Evolutionary conservation across 768 basidiomycete genomes (phyloP), one percentile per base, ranked within the genome.

Genomic region (Lentinula raphanica): DNA sequence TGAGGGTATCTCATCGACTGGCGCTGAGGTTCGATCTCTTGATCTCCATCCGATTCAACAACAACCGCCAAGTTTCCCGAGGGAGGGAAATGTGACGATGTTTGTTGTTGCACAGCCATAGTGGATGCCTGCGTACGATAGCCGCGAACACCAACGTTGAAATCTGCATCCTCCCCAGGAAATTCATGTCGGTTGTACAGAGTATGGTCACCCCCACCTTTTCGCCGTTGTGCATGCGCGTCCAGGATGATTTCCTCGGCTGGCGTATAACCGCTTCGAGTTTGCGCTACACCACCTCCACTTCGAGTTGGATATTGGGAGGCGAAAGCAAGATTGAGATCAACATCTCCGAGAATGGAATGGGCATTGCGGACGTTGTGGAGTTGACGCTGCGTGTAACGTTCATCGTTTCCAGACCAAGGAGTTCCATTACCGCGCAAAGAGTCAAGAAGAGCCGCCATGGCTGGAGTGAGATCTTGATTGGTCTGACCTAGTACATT

Each of bases 221-320:
- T 60, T 23, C 48, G 44, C 6, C 54, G n/a, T 40, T 64, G 62
- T 53, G 54, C 50, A 73, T 69, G 85, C 60, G 69, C 83, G 56
- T 78, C 85, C 66, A 90, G 79, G 50, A 89, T 82, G 60, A 82
- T 79, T 68, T 86, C 82, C 66, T 90, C 88, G 0, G 87, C 75
- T 1, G 85, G 75, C 0, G 88, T 90, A 61, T 84, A 90, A 1
- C 87, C 87, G 1, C 80, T 75, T 29, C 71, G 69, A 5, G 77
- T 73, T 39, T 76, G 76, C 38, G 64, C 57, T 46, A 60, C 58
- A 35, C 59, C 50, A 35, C 46, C 55, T 36, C 42, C 48, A 11
- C n/a, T 19, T 1, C 31, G 45, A 23, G 3, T 58, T 4, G 49
- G 58, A 39, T 11, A 49, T 25, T 59, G 53, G 29, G 61, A 63